Evolutionary conservation across 106 monocot genomes (phyloP), one percentile per base, ranked within the genome.

Genomic region (Dendrobium huoshanense): DNA sequence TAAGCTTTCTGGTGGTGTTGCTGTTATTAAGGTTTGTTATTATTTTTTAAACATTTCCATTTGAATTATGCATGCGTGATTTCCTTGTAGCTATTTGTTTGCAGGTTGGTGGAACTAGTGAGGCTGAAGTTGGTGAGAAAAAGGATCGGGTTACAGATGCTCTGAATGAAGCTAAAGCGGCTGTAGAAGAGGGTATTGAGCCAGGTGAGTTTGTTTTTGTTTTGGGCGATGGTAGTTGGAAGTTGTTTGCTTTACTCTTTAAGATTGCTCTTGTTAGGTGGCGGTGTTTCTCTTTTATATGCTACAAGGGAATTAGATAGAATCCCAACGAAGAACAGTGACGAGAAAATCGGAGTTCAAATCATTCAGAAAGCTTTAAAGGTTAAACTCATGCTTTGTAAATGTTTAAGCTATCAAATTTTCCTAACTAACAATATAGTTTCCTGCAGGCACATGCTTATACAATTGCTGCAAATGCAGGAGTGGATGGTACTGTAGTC

Each of bases 141-240:
- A 96, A 93, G 76, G 95, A 90, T 77, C 91, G 93, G 73, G 91
- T 96, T 41, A 93, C 89, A 18, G 95, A 96, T 84, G 95, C 95
- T 65, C 75, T 96, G 79, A 91, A 91, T 89, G 89, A 93, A 55
- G 86, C 93, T 75, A 85, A 85, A 88, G 95, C 95, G 42, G 95
- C 95, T 41, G 82, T 91, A 18, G 93, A 93, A 85, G 93, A 96
- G 89, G 95, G 95, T 22, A 88, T 91, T 67, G 55, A 93, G 37
- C 93, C 95, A 78, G 95, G 95, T 93, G 42, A 65, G 9, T 67
- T 56, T 9, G n/a, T 37, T 75, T 73, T 33, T 0, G 27, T 27
- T 7, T 86, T 7, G 24, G 40, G 73, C 27, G 37, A 42, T 31
- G 40, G 24, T 43, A 1, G 41, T 41, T 20, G n/a, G 51, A 44